phyloP scores from a whole-genome alignment of 2,329 filamentous ascomycete genomes.

The Colletotrichum phormii region DNA sequence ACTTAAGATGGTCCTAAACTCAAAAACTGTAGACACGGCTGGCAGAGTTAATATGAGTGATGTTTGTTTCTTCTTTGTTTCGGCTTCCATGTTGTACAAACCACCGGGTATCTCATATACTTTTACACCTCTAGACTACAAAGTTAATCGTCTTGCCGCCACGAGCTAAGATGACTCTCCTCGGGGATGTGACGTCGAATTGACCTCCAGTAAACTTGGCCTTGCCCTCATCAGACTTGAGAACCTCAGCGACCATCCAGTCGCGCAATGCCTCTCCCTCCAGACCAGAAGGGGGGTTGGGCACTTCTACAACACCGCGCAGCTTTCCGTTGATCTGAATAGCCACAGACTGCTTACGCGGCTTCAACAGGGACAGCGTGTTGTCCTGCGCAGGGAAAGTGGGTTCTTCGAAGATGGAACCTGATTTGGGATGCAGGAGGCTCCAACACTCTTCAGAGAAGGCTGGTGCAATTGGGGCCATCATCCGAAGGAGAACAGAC shows the following conservation, averaged over 20 bases:
- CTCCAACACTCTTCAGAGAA: conserved; percentile 86
- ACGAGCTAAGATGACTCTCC: conserved; percentile 74
- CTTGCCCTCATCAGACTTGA: conserved; percentile 70
- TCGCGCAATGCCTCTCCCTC: conserved; percentile 59
- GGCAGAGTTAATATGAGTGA: not conserved
- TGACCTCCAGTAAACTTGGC: conserved; percentile 62
- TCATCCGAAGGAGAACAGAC: conserved; percentile 73
- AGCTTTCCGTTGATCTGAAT: conserved; percentile 87
- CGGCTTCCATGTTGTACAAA: conserved; percentile 16
- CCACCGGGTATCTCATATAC: conserved; percentile 31
- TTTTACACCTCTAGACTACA: conserved; percentile 59
- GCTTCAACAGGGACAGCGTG: conserved; percentile 60
- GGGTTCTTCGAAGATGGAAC: conserved; percentile 57
- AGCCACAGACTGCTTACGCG: conserved; percentile 66
- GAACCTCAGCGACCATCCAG: conserved; percentile 72
- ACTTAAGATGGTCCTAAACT: not conserved
- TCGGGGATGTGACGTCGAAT: conserved; percentile 63
- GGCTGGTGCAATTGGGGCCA: conserved; percentile 84
- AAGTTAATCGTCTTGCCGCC: conserved; percentile 81
- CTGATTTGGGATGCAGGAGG: conserved; percentile 56
- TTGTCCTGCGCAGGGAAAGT: conserved; percentile 71
- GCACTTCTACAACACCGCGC: conserved; percentile 74
- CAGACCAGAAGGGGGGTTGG: conserved; percentile 58
- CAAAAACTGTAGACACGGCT: too few relatives aligned
- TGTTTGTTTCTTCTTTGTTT: not conserved